phyloP scores from a whole-genome alignment of 345 rosid species.

The Acer campestre region DNA sequence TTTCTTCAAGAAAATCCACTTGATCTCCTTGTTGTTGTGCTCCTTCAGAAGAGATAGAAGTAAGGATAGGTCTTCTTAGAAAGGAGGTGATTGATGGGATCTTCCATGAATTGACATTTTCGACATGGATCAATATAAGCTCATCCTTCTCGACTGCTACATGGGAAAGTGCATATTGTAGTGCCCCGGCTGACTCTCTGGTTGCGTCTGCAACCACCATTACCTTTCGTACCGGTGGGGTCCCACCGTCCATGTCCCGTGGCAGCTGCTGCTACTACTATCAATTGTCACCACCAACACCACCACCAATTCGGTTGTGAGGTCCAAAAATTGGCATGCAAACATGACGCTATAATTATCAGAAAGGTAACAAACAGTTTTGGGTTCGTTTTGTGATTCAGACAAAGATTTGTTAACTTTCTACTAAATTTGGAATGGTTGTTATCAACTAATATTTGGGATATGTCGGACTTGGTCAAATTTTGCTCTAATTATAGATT shows the following conservation, averaged over 20 bases:
- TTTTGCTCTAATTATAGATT: not conserved
- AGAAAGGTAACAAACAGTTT: slow-evolving; percentile 7
- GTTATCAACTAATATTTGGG: not conserved
- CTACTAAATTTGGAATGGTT: slow-evolving; percentile 12
- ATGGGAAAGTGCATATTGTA: slow-evolving; percentile 72
- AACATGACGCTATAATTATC: not conserved
- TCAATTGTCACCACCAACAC: slow-evolving; percentile 3
- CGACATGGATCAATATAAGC: slow-evolving; percentile 62
- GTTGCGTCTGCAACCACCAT: slow-evolving; percentile 77
- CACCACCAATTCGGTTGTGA: slow-evolving; percentile 6
- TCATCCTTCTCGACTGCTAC: slow-evolving; percentile 66
- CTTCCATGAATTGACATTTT: slow-evolving; percentile 52
- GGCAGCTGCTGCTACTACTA: slow-evolving; percentile 4
- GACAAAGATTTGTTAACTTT: not conserved
- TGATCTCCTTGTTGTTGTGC: slow-evolving; percentile 31
- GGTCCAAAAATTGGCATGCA: not conserved
- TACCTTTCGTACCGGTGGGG: slow-evolving; percentile 47
- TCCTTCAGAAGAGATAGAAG: slow-evolving; percentile 11
- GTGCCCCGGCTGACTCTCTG: slow-evolving; percentile 68
- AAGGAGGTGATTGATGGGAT: slow-evolving; percentile 53
- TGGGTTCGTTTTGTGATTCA: slow-evolving; percentile 21
- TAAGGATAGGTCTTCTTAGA: slow-evolving; percentile 29
- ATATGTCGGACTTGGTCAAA: slow-evolving; percentile 5
- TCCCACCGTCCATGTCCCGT: slow-evolving; percentile 9
- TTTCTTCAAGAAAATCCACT: slow-evolving; percentile 63